These are phyloP conservation scores for Fusarium odoratissimum DNA, from an alignment of 2,329 filamentous ascomycete genomes.

Conservation along the genomic window DNA sequence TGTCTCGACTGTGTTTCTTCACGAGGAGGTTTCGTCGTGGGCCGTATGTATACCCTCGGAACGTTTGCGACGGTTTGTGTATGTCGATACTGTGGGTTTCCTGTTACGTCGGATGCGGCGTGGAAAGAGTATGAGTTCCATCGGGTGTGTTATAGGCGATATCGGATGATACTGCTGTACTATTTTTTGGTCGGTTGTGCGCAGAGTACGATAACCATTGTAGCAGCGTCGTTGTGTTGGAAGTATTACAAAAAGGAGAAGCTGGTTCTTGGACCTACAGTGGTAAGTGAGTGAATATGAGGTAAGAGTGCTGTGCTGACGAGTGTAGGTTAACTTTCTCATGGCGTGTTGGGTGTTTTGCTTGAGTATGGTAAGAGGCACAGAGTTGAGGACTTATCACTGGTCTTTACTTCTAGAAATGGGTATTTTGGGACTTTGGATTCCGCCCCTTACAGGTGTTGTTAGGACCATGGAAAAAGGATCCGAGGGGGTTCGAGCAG, in stretches of 20 bases:
- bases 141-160: slow-evolving; percentile 52
- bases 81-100: slow-evolving; percentile 59
- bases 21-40: slow-evolving; percentile 51
- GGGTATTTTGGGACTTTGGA: slow-evolving; percentile 41
- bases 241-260: slow-evolving; percentile 48
- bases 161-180: slow-evolving; percentile 51
- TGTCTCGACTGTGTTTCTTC: slow-evolving; percentile 55
- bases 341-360: slow-evolving; percentile 51
- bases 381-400: slow-evolving; percentile 54
- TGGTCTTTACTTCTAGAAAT: slow-evolving; percentile 52
- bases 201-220: slow-evolving; percentile 52
- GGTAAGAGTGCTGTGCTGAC: not conserved
- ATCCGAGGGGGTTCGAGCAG: slow-evolving; percentile 6
- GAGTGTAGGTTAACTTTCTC: slow-evolving; percentile 51
- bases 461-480: slow-evolving; percentile 32
- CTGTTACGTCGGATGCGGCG: slow-evolving; percentile 47
- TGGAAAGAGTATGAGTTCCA: slow-evolving; percentile 56
- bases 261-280: slow-evolving; percentile 50
- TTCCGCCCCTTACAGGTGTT: slow-evolving; percentile 42
- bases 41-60: slow-evolving; percentile 52
- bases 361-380: slow-evolving; percentile 50
- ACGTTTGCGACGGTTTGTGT: slow-evolving; percentile 51
- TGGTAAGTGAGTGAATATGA: slow-evolving; percentile 43
- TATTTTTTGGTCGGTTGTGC: slow-evolving; percentile 54
- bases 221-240: slow-evolving; percentile 54